A percentile compares a stretch with the other conserved stretches of the same genome.
phyloP scores from a whole-genome alignment of 2,329 filamentous ascomycete genomes.

The Pseudogymnoascus sp. region DNA sequence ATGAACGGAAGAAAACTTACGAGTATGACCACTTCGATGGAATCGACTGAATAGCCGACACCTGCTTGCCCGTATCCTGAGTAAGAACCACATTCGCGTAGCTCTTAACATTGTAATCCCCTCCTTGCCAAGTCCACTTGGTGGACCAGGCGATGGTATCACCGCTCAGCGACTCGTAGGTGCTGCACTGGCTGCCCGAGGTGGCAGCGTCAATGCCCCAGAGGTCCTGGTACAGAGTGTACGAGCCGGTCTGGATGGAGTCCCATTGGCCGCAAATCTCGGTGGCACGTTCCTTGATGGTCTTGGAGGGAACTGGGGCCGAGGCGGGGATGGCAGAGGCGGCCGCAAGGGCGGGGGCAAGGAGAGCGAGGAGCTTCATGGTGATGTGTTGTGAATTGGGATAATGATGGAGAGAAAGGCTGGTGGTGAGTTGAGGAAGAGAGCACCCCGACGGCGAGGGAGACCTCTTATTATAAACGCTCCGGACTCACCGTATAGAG shows the following conservation, averaged over 20 bases:
- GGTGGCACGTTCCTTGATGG: conserved; percentile 30
- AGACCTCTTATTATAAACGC: neutral
- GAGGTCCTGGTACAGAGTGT: conserved; percentile 34
- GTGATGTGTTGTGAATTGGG: neutral
- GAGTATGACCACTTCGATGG: conserved; percentile 33
- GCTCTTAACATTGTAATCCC: conserved; percentile 21
- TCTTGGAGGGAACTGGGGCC: conserved; percentile 15
- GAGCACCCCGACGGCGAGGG: neutral
- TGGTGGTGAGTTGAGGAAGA: neutral
- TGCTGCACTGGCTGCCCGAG: conserved; percentile 39
- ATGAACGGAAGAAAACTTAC: conserved; percentile 22
- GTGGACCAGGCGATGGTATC: conserved; percentile 36
- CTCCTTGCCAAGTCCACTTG: conserved; percentile 34
- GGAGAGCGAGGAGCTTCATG: neutral
- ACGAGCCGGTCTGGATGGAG: conserved; percentile 22
- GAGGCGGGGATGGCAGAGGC: neutral
- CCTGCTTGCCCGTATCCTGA: conserved; percentile 26
- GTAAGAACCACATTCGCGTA: conserved; percentile 24
- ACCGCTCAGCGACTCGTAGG: conserved; percentile 31
- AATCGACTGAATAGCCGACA: conserved; percentile 31
- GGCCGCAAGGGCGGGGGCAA: neutral
- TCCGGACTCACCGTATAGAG: neutral
- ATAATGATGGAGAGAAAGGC: neutral
- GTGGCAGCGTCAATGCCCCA: conserved; percentile 35
- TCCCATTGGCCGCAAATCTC: conserved; percentile 22